phyloP scores from a whole-genome alignment of 2,329 filamentous ascomycete species.

The Hypocreales sp. region DNA sequence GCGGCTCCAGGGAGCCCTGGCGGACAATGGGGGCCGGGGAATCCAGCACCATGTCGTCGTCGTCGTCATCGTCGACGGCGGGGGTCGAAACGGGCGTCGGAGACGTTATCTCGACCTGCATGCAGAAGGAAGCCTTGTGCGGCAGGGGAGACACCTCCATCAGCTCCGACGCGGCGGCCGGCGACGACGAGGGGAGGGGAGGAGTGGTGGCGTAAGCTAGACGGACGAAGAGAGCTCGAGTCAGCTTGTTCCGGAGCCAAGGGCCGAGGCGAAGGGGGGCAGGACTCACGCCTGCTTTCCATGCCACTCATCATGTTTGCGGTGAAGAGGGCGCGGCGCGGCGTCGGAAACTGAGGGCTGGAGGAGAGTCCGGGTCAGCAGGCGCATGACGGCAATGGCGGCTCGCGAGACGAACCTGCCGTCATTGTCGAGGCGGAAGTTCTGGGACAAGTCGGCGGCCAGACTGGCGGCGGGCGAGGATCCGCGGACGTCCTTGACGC shows the following conservation, averaged over 20 bases:
- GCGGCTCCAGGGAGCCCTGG: slow-evolving; percentile 29
- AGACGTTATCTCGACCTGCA: slow-evolving; percentile 52
- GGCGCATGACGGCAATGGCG: background rate
- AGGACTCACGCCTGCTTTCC: slow-evolving; percentile 17
- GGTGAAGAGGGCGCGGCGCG: slow-evolving; percentile 24
- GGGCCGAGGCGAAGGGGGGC: no score
- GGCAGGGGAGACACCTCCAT: slow-evolving; percentile 94
- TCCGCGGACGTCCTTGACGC: slow-evolving; percentile 57
- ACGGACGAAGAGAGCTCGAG: no score
- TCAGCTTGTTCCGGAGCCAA: no score
- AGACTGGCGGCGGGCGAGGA: slow-evolving; percentile 86
- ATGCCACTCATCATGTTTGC: slow-evolving; percentile 20
- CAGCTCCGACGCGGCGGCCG: slow-evolving; percentile 52
- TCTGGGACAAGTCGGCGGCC: slow-evolving; percentile 88
- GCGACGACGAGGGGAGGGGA: slow-evolving; percentile 69
- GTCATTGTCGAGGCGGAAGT: slow-evolving; percentile 79
- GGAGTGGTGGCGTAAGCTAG: slow-evolving; percentile 69
- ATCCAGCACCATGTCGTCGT: slow-evolving; percentile 37
- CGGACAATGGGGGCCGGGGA: slow-evolving; percentile 36
- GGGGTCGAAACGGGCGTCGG: slow-evolving; percentile 47
- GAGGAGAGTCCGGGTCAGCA: slow-evolving; percentile 2
- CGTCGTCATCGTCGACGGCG: slow-evolving; percentile 12
- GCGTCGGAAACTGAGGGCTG: slow-evolving; percentile 25
- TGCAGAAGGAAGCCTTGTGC: slow-evolving; percentile 61
- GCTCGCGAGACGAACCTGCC: slow-evolving; percentile 50